Evolutionary conservation across 2,329 filamentous ascomycete species (phyloP).

Genomic region (Xylogone sp.): DNA sequence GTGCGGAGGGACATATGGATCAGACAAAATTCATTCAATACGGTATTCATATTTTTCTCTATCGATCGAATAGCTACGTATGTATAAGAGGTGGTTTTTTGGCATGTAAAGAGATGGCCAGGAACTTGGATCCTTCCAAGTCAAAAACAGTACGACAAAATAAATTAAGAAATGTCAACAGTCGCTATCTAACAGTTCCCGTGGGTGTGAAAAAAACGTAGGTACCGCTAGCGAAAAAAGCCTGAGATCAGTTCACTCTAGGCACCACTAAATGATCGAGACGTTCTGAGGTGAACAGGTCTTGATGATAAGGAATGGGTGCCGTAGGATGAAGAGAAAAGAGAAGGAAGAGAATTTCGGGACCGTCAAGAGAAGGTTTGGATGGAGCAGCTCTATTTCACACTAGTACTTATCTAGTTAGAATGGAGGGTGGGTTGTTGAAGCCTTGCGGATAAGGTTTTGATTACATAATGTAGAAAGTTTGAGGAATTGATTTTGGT

Average conservation of each 20-base stretch:
- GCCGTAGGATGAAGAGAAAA: conserved; percentile 52
- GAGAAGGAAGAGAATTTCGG: conserved; percentile 18
- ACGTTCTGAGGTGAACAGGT: conserved; percentile 66
- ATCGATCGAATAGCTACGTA: too few species aligned
- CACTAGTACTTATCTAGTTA: conserved; percentile 25
- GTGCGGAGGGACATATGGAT: too few species aligned
- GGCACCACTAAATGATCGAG: conserved; percentile 92
- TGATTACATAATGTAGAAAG: background rate
- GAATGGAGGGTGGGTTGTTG: conserved; percentile 20
- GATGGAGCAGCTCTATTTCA: too few species aligned
- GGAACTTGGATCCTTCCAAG: too few species aligned
- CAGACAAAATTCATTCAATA: too few species aligned
- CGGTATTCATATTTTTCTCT: too few species aligned
- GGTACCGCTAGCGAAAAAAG: conserved; percentile 99
- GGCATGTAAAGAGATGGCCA: too few species aligned
- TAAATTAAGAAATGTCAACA: conserved; percentile 62
- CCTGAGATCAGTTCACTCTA: conserved; percentile 71
- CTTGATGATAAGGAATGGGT: conserved; percentile 95
- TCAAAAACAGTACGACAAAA: background rate
- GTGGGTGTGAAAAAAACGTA: conserved; percentile 61
- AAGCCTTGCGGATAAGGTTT: too few species aligned
- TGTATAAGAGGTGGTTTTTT: too few species aligned
- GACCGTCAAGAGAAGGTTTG: too few species aligned
- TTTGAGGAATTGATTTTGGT: conserved; percentile 3
- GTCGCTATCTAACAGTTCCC: conserved; percentile 93